Evolutionary conservation across 2,329 filamentous ascomycete species (phyloP).

Genomic region (Cladophialophora immunda): DNA sequence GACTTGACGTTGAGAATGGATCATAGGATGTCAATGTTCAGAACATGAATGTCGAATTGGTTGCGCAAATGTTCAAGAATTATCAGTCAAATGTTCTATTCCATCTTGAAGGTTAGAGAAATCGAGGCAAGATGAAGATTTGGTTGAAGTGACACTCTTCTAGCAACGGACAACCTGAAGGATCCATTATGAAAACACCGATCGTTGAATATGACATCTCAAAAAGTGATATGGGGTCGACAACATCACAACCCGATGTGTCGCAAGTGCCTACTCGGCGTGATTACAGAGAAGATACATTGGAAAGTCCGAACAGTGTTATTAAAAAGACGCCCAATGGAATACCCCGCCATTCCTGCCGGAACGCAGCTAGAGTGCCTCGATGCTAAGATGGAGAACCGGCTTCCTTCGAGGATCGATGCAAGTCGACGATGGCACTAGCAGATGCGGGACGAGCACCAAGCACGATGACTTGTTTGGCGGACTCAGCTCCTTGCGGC

Average conservation of each 20-base stretch:
- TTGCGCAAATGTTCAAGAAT: constrained; percentile 99
- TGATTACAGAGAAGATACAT: neutral
- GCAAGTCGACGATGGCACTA: neutral
- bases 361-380: neutral
- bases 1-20: constrained; percentile 3
- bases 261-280: neutral
- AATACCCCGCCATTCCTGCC: neutral
- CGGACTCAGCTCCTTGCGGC: neutral
- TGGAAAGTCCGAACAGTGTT: neutral
- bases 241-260: neutral
- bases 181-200: constrained; percentile 69
- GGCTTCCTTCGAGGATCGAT: neutral
- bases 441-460: neutral
- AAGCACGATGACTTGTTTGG: neutral
- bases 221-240: neutral
- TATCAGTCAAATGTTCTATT: constrained; percentile 98
- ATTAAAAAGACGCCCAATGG: neutral
- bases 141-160: constrained; percentile 17
- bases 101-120: constrained; percentile 83
- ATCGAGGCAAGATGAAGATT: neutral
- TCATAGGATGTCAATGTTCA: constrained; percentile 92
- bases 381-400: neutral
- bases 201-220: neutral
- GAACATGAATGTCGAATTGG: constrained; percentile 98
- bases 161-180: constrained; percentile 84